Base-by-base conservation (phyloP, 1,284 basidiomycete genomes). In the Ceratobasidium sp. region DNA sequence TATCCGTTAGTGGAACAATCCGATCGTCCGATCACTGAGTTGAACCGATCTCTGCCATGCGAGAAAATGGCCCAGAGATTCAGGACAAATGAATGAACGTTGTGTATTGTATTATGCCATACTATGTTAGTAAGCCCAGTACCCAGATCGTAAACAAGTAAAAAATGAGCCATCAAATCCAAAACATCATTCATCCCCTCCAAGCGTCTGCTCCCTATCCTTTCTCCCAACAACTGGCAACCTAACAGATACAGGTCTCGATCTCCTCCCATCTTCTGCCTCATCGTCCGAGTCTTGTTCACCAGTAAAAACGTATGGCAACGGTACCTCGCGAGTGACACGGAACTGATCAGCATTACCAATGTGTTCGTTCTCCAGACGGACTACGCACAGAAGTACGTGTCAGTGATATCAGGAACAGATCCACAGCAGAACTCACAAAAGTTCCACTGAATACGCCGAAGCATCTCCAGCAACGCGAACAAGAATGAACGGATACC, bases 371-470 rank as follows among this genome's bases (percentile, higher is more conserved):
- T 93, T 94, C 79, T 95, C 93, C 73, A 95, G 81, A 74, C 93
- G 90, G 79, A 86, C 90, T 91, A 77, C 32, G 30, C 32, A 4
- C 65, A 34, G 48, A 23, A 71, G 26, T 8, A 21, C 32, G 21
- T 48, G 53, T 52, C 52, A 69, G 45, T 57, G 36, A n/a, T n/a
- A n/a, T 36, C 45, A 39, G 3, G 14, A 45, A 32, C 16, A 43
- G 18, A 9, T 32, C 16, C 5, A 65, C 59, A 14, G 16, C n/a
- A 81, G n/a, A n/a, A n/a, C n/a, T 78, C 74, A 94, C 93, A 91
- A 78, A 97, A 93, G 80, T 97, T 97, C 96, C 96, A 98, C 76
- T 92, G 92, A 81, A 88, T 90, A 62, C 96, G 85, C 39, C 96
- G 83, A 1, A 94, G 78, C 82, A 95, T 88, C 79, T 98, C 96